Conservation (phyloP, 2,329 filamentous ascomycete genomes). For the Trichoderma simmonsii region DNA sequence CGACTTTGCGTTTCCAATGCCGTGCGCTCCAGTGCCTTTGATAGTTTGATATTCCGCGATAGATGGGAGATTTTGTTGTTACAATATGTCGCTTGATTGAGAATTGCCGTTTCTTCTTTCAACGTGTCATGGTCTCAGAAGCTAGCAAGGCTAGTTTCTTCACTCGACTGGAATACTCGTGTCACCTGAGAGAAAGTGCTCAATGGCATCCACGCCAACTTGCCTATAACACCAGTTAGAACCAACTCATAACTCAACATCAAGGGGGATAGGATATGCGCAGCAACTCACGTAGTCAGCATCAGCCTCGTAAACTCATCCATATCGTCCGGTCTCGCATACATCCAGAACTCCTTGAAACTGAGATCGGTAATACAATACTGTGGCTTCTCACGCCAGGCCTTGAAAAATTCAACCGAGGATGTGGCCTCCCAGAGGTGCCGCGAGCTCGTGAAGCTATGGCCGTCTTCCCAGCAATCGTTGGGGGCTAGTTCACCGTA, state of each 20-base stretch:
- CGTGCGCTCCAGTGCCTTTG: neutral
- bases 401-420: slow-evolving; percentile 41
- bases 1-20: neutral
- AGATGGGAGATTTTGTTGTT: neutral
- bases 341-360: slow-evolving; percentile 37
- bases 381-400: slow-evolving; percentile 44
- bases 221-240: slow-evolving; percentile 27
- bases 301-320: slow-evolving; percentile 41
- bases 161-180: slow-evolving; percentile 21
- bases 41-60: neutral
- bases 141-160: too few species aligned
- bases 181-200: slow-evolving; percentile 36
- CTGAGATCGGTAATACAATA: slow-evolving; percentile 35
- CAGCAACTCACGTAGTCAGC: slow-evolving; percentile 35
- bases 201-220: slow-evolving; percentile 35
- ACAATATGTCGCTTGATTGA: neutral
- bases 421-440: slow-evolving; percentile 43
- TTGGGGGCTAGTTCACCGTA: slow-evolving; percentile 29
- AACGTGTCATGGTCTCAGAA: neutral
- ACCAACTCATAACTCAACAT: neutral
- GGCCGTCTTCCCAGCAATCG: slow-evolving; percentile 19
- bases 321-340: slow-evolving; percentile 36
- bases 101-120: neutral
- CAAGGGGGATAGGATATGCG: neutral
- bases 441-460: slow-evolving; percentile 38